Conservation (phyloP, 306 rosid species). For the Cicer pinnatifidum region DNA sequence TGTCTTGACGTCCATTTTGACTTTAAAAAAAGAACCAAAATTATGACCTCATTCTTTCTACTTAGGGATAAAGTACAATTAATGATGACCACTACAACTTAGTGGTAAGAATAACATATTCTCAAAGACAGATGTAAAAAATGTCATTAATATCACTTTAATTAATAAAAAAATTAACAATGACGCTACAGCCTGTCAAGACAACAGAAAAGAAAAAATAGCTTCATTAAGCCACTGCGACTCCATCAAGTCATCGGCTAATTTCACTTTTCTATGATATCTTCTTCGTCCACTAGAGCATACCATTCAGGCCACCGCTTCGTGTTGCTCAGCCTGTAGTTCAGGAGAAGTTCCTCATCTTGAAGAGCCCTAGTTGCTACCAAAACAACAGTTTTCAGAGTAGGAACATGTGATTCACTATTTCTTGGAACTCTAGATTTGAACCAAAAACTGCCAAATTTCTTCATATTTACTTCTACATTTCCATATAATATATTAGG, state of each 20-base stretch:
- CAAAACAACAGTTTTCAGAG: conserved; percentile 71
- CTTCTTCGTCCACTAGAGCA: conserved; percentile 82
- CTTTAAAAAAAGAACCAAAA: not conserved
- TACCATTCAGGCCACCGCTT: conserved; percentile 79
- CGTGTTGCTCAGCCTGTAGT: conserved; percentile 83
- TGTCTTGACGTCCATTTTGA: conserved; percentile 2
- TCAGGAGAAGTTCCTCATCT: conserved; percentile 79
- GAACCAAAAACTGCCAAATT: conserved; percentile 73
- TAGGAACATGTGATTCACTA: conserved; percentile 57
- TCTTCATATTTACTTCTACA: conserved; percentile 59
- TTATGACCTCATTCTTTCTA: not conserved
- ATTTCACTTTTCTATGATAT: conserved; percentile 65
- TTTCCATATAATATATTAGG: conserved; percentile 74
- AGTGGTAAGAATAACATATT: too few relatives aligned
- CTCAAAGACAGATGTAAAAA: too few relatives aligned
- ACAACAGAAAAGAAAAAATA: conserved; percentile 18
- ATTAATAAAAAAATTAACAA: too few relatives aligned
- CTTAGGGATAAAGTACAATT: conserved; percentile 14
- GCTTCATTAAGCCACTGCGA: not conserved
- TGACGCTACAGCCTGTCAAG: not conserved
- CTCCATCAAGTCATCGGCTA: not conserved
- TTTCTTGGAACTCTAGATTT: conserved; percentile 59
- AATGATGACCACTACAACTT: not conserved
- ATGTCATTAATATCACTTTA: too few relatives aligned
- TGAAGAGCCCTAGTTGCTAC: conserved; percentile 78